Evolutionary conservation across 805 yeast species (phyloP).

Genomic region (Cyberlindnera veronae): DNA sequence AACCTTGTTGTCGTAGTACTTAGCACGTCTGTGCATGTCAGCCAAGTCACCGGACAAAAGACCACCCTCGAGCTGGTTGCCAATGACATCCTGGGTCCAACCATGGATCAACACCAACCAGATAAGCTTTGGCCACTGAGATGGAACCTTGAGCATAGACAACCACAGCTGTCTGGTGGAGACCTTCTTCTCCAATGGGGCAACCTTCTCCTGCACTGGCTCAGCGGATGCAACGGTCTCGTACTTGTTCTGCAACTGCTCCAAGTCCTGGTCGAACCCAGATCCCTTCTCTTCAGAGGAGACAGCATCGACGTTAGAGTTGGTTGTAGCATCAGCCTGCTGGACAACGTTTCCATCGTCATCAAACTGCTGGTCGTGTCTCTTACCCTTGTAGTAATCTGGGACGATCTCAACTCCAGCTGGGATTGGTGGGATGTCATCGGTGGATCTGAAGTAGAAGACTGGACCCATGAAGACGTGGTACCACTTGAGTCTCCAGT

Average conservation of each 20-base stretch:
- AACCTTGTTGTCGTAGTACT: constrained; percentile 65
- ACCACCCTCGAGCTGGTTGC: constrained; percentile 40
- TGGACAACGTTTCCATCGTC: constrained; percentile 5
- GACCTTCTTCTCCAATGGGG: constrained; percentile 26
- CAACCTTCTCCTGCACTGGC: background rate
- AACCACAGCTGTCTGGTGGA: constrained; percentile 38
- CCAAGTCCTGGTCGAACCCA: constrained; percentile 21
- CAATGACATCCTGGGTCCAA: constrained; percentile 59
- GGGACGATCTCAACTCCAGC: constrained; percentile 50
- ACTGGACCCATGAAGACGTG: constrained; percentile 56
- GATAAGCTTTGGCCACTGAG: constrained; percentile 49
- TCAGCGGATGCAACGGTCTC: constrained; percentile 1
- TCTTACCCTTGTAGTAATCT: constrained; percentile 66
- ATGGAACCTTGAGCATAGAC: constrained; percentile 43
- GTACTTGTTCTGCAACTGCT: constrained; percentile 21
- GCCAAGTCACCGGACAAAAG: constrained; percentile 44
- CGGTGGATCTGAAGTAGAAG: constrained; percentile 50
- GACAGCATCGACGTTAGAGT: constrained; percentile 9
- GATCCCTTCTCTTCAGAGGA: constrained; percentile 23
- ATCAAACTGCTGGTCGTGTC: constrained; percentile 23
- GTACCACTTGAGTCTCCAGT: constrained; percentile 62
- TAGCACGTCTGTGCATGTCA: constrained; percentile 53
- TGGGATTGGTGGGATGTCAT: constrained; percentile 65
- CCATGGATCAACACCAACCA: constrained; percentile 56
- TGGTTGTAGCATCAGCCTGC: too few species aligned